Base-by-base conservation (phyloP, 371 early-diverging fungal species). In the Fennellomyces sp. region DNA sequence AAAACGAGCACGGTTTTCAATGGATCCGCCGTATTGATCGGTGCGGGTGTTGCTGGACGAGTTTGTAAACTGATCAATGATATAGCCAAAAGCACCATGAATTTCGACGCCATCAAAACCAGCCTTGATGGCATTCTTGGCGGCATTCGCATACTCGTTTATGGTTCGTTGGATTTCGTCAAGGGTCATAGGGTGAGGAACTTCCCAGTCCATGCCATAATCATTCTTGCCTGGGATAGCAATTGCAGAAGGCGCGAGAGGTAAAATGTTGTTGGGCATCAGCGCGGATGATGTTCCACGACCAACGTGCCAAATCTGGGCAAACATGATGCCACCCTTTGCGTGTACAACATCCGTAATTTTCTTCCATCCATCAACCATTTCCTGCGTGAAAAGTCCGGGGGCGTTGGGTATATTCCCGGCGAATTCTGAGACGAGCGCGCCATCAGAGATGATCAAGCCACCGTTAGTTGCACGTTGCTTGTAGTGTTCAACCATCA, bases 101-200 rank as follows among this genome's bases (percentile, higher is more conserved):
- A 92, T 73, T 56, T 90, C 88, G 4, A 91, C 68, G 26, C 81
- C 87, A 52, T 91, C 87, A 63, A 91, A 89, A 1, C 83, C 88
- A 13, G 81, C 80, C 39, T 60, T 41, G 19, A 72, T 53, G 42
- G 81, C 65, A 39, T 73, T 60, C 47, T 62, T 35, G 26, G 81
- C 80, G 4, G 86, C 82, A 5, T 56, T 54, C 7, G 42, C 76
- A 63, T 75, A 88, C 4, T 65, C 69, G 11, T 62, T 26, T 11
- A 81, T 59, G 3, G 76, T 5, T 5, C 48, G 56, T 21, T 61
- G 15, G 56, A 88, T 84, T 10, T 85, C 84, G 7, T 60, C 15
- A 38, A 48, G 10, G 35, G 21, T 47, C 88, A 87, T 4, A 58
- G 53, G 87, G 69, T 11, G n/a, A n/a, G n/a, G 36, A 68, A 73